Conservation (phyloP, 129 eudicot genomes). For the Saussurea involucrata region DNA sequence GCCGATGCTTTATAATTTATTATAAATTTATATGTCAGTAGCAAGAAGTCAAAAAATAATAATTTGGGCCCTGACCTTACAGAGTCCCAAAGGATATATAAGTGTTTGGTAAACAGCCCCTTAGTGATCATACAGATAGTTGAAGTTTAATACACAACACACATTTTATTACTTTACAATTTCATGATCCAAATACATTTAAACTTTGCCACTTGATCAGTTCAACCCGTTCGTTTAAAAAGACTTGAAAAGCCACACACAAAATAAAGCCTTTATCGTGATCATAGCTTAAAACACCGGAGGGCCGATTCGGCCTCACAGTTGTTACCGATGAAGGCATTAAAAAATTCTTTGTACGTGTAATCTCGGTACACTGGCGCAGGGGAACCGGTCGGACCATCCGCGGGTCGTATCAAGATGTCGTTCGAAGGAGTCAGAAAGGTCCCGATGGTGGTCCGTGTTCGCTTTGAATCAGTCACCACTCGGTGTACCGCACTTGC, state of each 20-base stretch:
- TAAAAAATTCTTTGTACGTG: slow-evolving; percentile 45
- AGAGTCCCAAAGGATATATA: too few species aligned
- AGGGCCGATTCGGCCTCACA: slow-evolving; percentile 41
- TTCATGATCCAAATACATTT: background rate
- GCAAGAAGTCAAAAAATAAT: too few species aligned
- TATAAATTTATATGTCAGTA: too few species aligned
- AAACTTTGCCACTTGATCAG: background rate
- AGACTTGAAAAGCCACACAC: background rate
- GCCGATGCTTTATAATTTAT: too few species aligned
- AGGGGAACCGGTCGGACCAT: background rate
- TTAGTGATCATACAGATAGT: too few species aligned
- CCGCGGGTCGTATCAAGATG: slow-evolving; percentile 37
- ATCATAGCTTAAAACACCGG: slow-evolving; percentile 20
- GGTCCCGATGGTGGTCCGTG: slow-evolving; percentile 54
- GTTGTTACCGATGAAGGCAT: slow-evolving; percentile 25
- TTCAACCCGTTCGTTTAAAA: background rate
- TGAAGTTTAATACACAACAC: background rate
- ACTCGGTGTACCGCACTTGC: slow-evolving; percentile 57
- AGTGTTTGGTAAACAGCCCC: too few species aligned
- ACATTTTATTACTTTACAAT: background rate
- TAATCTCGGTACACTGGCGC: slow-evolving; percentile 32
- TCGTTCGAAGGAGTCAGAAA: slow-evolving; percentile 49
- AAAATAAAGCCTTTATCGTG: background rate
- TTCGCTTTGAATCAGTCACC: slow-evolving; percentile 36
- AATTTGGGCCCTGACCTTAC: too few species aligned